phyloP scores from a whole-genome alignment of 495 filamentous ascomycete species.

The Bombardia bombarda region DNA sequence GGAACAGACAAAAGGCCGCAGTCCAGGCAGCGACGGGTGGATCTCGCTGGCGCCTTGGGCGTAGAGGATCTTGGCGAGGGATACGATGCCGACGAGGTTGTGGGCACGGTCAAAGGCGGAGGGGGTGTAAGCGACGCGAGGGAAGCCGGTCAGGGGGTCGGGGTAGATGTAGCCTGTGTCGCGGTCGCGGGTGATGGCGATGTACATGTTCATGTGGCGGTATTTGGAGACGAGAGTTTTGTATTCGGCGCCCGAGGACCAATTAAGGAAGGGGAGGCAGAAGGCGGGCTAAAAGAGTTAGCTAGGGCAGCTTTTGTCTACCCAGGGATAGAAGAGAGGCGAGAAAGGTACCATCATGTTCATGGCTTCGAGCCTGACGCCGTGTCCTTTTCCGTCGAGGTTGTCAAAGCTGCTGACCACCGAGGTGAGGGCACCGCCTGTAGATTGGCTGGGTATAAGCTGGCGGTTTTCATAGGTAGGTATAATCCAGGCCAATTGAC shows the following conservation, averaged over 20 bases:
- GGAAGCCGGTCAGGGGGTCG: conserved; percentile 58
- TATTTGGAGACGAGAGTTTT: conserved; percentile 57
- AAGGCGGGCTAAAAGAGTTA: no score
- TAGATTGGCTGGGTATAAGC: no score
- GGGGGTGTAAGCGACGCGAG: conserved; percentile 58
- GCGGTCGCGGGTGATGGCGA: conserved; percentile 63
- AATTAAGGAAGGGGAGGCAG: conserved; percentile 38
- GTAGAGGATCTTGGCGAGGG: conserved; percentile 66
- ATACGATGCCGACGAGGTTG: conserved; percentile 63
- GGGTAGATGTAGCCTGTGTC: conserved; percentile 67
- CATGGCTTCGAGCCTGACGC: conserved; percentile 64
- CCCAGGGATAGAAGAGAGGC: neutral
- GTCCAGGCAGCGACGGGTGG: conserved; percentile 47
- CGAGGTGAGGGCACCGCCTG: conserved; percentile 49
- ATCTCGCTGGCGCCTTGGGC: conserved; percentile 73
- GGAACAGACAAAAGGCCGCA: conserved; percentile 57
- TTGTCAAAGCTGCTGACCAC: conserved; percentile 75
- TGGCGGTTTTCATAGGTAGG: neutral
- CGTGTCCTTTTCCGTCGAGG: conserved; percentile 73
- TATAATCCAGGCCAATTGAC: no score
- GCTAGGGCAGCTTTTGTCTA: no score
- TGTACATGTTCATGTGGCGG: conserved; percentile 56
- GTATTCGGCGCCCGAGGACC: conserved; percentile 64
- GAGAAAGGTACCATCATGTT: conserved; percentile 46
- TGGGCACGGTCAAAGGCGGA: conserved; percentile 62